phyloP scores from a whole-genome alignment of 106 monocot species.

The Acanthochlamys bracteata region DNA sequence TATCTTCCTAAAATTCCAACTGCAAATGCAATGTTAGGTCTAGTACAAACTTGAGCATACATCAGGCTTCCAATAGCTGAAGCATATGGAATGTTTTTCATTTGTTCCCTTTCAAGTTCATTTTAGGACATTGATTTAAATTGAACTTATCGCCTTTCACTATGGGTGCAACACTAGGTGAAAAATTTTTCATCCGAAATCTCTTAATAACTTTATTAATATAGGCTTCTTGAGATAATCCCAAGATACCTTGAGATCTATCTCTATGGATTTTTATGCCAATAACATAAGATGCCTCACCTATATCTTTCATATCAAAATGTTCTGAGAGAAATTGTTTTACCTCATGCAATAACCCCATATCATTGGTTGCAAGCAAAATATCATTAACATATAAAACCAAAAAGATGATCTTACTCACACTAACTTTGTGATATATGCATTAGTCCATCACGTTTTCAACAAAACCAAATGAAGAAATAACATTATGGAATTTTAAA shows the following conservation, averaged over 20 bases:
- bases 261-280: constrained; percentile 1
- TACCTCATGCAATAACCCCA: neutral
- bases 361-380: neutral
- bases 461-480: constrained; percentile 1
- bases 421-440: constrained; percentile 1
- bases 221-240: neutral
- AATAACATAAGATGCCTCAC: neutral
- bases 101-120: neutral
- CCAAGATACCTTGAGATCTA: neutral
- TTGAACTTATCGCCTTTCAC: neutral
- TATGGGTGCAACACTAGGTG: neutral
- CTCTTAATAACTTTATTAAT: constrained; percentile 1
- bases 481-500: neutral
- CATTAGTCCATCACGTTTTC: constrained; percentile 1
- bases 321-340: constrained; percentile 1
- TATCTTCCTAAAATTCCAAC: constrained; percentile 1
- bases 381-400: constrained; percentile 8
- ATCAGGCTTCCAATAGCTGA: neutral
- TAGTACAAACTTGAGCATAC: constrained; percentile 1
- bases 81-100: constrained; percentile 1
- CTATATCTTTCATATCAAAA: constrained; percentile 10
- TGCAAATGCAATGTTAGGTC: constrained; percentile 1
- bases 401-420: constrained; percentile 3
- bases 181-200: neutral
- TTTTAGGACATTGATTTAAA: neutral